phyloP scores from a whole-genome alignment of 2,329 filamentous ascomycete species.

The Aspergillus sergii region DNA sequence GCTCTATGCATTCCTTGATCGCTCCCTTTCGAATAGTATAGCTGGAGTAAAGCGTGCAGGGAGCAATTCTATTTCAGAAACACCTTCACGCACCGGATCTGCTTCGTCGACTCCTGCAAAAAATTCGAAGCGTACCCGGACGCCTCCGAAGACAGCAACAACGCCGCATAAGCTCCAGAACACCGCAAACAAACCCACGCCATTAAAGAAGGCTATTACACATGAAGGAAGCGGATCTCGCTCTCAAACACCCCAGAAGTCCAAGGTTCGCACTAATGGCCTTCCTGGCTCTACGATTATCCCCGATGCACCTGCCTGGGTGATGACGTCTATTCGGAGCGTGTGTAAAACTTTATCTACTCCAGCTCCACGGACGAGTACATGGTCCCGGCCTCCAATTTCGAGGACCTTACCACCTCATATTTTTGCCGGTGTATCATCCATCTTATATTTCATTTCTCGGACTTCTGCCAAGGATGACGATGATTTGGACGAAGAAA shows the following conservation, averaged over 20 bases:
- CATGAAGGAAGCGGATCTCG: conserved; percentile 22
- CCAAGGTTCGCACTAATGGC: conserved; percentile 21
- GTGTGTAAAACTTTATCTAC: conserved; percentile 66
- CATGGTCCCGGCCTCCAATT: conserved; percentile 40
- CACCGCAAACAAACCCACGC: conserved; percentile 50
- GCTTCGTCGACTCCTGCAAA: conserved; percentile 44
- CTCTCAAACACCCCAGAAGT: conserved; percentile 25
- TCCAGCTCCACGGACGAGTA: conserved; percentile 43
- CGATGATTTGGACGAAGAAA: conserved; percentile 47
- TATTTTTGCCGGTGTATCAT: conserved; percentile 71
- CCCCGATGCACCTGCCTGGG: conserved; percentile 62
- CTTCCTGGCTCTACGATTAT: conserved; percentile 31
- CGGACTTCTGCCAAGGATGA: conserved; percentile 50
- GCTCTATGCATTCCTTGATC: conserved; percentile 78
- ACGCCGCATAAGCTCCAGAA: conserved; percentile 36
- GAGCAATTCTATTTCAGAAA: conserved; percentile 34
- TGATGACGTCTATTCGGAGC: conserved; percentile 67
- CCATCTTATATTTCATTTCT: conserved; percentile 53
- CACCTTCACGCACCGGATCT: conserved; percentile 31
- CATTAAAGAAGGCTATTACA: conserved; percentile 33
- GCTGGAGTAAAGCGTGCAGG: conserved; percentile 38
- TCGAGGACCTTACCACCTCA: conserved; percentile 65
- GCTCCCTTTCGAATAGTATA: conserved; percentile 57
- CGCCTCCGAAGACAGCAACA: conserved; percentile 32
- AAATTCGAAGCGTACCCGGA: conserved; percentile 22